A percentile compares a stretch with the other conserved stretches of the same genome.
Conservation (phyloP, 345 rosid species). For the Firmiana major region DNA sequence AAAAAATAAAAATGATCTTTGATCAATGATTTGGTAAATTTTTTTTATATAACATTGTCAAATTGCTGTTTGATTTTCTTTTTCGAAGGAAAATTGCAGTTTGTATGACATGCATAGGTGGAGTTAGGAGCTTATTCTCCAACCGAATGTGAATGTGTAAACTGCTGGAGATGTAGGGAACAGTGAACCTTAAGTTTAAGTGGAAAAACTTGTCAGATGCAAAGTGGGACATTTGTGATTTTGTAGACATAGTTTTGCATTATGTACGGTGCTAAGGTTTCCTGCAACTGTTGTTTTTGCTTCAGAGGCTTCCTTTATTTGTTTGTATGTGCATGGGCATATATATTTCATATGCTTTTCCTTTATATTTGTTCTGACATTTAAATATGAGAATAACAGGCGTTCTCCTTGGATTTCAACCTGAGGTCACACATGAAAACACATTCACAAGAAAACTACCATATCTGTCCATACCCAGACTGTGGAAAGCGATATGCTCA, state of each 20-base stretch:
- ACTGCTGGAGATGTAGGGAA: background rate
- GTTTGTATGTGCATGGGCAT: constrained; percentile 2
- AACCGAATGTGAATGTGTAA: background rate
- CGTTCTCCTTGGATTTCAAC: constrained; percentile 97
- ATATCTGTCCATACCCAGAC: constrained; percentile 80
- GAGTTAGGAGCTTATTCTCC: background rate
- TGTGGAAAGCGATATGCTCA: constrained; percentile 99
- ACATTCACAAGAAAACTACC: constrained; percentile 97
- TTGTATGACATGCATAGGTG: background rate
- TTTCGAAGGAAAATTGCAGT: background rate
- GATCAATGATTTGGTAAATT: background rate
- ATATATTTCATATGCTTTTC: background rate
- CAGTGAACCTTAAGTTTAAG: background rate
- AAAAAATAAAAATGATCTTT: too few relatives aligned
- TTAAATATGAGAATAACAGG: constrained; percentile 46
- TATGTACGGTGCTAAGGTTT: background rate
- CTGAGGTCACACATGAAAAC: constrained; percentile 98
- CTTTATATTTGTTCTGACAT: background rate
- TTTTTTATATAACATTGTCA: background rate
- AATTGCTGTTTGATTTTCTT: background rate
- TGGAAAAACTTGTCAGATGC: background rate
- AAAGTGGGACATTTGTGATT: background rate
- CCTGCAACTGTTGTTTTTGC: constrained; percentile 12
- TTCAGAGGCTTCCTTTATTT: background rate
- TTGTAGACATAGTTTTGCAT: constrained; percentile 8